Evolutionary conservation across 2,329 filamentous ascomycete species (phyloP).

Genomic region (Diplocarpon rosae): DNA sequence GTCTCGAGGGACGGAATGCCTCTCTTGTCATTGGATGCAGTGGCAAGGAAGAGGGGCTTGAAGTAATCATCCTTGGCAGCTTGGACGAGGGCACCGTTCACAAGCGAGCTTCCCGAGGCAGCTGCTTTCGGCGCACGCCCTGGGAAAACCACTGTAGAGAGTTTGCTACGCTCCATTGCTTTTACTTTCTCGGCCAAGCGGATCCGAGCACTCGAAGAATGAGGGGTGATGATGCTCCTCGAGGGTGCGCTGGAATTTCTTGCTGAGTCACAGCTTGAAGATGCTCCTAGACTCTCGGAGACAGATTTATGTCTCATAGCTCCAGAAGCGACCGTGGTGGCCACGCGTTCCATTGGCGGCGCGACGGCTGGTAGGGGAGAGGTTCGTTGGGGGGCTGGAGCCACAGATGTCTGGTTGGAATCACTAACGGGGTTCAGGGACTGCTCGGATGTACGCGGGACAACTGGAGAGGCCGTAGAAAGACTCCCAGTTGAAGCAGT

Average conservation of each 20-base stretch:
- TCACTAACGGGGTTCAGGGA: conserved; percentile 3
- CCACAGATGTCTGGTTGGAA: conserved; percentile 11
- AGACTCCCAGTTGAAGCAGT: conserved; percentile 7
- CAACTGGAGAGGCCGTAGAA: conserved; percentile 4
- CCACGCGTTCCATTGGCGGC: conserved; percentile 43
- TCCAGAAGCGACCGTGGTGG: conserved; percentile 58
- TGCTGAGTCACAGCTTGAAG: conserved; percentile 13
- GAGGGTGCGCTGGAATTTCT: conserved; percentile 19
- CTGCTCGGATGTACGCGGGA: conserved; percentile 4
- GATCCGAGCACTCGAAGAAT: conserved; percentile 31
- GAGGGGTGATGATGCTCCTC: conserved; percentile 33
- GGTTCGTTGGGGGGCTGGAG: conserved; percentile 13
- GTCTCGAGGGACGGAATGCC: conserved; percentile 58
- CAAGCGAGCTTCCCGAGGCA: conserved; percentile 17
- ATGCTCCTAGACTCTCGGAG: conserved; percentile 54
- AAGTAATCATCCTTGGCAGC: conserved; percentile 47
- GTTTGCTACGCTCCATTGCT: conserved; percentile 50
- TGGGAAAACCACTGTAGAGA: conserved; percentile 69
- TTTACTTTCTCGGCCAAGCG: conserved; percentile 30
- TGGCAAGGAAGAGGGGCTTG: conserved; percentile 47
- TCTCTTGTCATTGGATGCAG: conserved; percentile 44
- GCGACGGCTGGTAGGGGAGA: conserved; percentile 24
- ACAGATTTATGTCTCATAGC: conserved; percentile 62
- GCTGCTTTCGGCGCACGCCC: conserved; percentile 44
- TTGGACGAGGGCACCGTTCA: conserved; percentile 7